Evolutionary conservation across 2,329 filamentous ascomycete species (phyloP), one percentile per base, ranked within the genome.

Genomic region (Ceratocystis cubensis): DNA sequence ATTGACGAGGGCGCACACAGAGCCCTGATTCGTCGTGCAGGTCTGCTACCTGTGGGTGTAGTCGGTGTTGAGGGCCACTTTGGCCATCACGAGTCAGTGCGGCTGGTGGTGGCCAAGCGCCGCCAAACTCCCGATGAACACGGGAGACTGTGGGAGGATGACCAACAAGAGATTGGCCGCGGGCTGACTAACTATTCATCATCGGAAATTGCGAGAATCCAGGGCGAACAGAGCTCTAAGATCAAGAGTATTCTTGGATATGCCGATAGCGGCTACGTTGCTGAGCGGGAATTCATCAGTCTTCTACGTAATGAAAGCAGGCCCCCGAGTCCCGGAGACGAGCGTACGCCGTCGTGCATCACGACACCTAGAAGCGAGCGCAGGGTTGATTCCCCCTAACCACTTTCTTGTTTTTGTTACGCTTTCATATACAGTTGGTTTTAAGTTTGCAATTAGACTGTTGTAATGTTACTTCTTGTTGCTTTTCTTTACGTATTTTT

Each of bases 171-270:
- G 72, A 89, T 97, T 22, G 94, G 94, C 0, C 82, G 93, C 45
- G 92, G 91, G 3, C 78, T 99, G 62, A 91, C 96, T 67, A 96
- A 97, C 75, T 99, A 97, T 74, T 88, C 89, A n/a, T 86, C 89
- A 1, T 79, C 81, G 0, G 93, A 99, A 76, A 91, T 99, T 69
- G 78, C 80, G 67, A 80, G 88, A 63, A 96, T 99, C 73, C 91
- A 88, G 77, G 94, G 94, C 1, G 80, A 88, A 70, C 85, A 88
- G 74, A 96, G 91, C 73, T 83, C 81, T 5, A 88, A 96, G 73
- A 96, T 99, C 69, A 81, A 86, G 61, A 81, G 82, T 8, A 78
- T 94, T 57, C 78, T 99, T 41, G 94, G 93, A 2, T 99, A 96
- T 76, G 90, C 91, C 22, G 92, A 96, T 74, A 95, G 88, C 72